Base-by-base conservation (phyloP, 805 yeast genomes). In the Nakazawaea holstii region DNA sequence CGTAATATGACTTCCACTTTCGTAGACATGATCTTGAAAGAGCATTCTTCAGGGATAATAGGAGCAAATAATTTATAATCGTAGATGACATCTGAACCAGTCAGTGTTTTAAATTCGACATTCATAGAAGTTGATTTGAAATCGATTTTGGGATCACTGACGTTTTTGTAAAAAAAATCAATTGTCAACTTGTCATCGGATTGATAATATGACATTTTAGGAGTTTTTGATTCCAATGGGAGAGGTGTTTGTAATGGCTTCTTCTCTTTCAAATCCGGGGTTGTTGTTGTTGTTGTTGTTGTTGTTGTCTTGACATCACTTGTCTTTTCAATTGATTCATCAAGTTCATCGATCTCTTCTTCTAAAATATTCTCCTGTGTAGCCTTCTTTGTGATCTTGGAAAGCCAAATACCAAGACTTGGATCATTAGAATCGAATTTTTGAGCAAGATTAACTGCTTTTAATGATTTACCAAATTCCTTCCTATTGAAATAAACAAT, bases 141-240 rank as follows among this genome's bases (percentile, higher is more conserved):
- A 0, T 69, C 65, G 5, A 82, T 69, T 7, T 65, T 60, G 14
- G 73, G 57, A 2, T 70, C 59, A 8, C 84, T 81, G 14, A 88
- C 75, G 36, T 76, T 76, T 51, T 84, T 82, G 41, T 87, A 79
- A 58, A 84, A 92, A 6, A 92, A 65, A 1, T 92, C 79, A 28
- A 91, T 69, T 0, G 82, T 80, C 11, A 90, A 77, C 3, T 62
- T 60, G 0, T 67, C 67, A 8, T 67, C 56, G 13, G 82, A 73
- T 62, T 94, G 97, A 65, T 82, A 92, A 81, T 85, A 86, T 53
- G 86, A 91, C n/a, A 68, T 65, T 55, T 73, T 74, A 35, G 74
- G 62, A 33, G 36, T 14, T 53, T 62, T 59, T 52, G 70, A 56
- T 49, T 53, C 27, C 28, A 30, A 33, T 26, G 35, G n/a, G 5